These are phyloP conservation scores for Botrytis tulipae DNA, from an alignment of 2,329 filamentous ascomycete species.

Conservation along the genomic window DNA sequence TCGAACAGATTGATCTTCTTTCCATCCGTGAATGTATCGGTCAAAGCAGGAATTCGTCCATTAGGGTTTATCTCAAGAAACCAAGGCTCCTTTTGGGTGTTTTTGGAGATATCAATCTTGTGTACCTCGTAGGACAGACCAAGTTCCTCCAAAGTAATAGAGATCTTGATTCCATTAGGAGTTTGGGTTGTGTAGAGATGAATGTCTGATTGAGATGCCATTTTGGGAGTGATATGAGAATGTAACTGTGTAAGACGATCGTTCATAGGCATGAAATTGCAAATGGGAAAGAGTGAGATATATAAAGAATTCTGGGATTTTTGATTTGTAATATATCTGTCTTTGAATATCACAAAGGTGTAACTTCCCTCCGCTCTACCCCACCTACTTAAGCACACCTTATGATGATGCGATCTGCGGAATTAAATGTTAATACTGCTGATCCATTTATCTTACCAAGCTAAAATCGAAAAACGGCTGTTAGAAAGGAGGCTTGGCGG, in stretches of 20 bases:
- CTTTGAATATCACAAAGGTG: too few relatives aligned
- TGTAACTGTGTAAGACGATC: slow-evolving; percentile 26
- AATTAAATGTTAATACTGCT: neutral
- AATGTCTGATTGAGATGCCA: slow-evolving; percentile 42
- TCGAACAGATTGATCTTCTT: slow-evolving; percentile 76
- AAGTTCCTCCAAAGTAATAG: slow-evolving; percentile 82
- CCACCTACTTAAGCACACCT: neutral
- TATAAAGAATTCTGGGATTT: neutral
- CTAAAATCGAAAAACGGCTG: neutral
- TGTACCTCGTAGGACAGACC: slow-evolving; percentile 77
- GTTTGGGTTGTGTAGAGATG: slow-evolving; percentile 64
- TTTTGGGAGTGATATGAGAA: slow-evolving; percentile 39
- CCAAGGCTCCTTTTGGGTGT: slow-evolving; percentile 82
- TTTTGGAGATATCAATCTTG: slow-evolving; percentile 68
- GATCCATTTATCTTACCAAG: slow-evolving; percentile 2
- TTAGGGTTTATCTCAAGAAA: slow-evolving; percentile 92
- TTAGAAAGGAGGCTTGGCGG: neutral
- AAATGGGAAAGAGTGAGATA: neutral
- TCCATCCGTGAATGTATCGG: slow-evolving; percentile 74
- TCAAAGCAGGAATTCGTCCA: slow-evolving; percentile 84
- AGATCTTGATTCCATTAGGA: slow-evolving; percentile 87
- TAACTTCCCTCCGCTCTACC: neutral
- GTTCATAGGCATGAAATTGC: slow-evolving; percentile 24
- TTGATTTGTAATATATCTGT: slow-evolving; percentile 17
- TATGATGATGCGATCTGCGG: slow-evolving; percentile 4